Conservation (phyloP, 2,329 filamentous ascomycete genomes). For the Xylaria sp. region DNA sequence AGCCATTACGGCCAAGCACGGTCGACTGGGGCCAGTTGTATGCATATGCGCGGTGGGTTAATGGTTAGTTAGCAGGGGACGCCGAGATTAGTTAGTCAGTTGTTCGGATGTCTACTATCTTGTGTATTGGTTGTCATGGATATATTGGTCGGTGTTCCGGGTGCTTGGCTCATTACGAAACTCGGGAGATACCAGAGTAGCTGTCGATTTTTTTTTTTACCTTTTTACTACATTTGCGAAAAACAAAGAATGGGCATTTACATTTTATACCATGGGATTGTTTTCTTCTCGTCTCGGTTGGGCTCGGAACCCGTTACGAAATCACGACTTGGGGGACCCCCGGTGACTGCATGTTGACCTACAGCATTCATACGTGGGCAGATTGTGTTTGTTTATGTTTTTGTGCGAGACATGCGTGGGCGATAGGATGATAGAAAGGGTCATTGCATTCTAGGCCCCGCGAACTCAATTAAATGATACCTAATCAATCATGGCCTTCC, state of each 20-base stretch:
- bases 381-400: slow-evolving; percentile 3
- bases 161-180: slow-evolving; percentile 27
- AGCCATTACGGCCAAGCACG: not conserved
- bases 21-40: slow-evolving; percentile 12
- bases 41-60: slow-evolving; percentile 10
- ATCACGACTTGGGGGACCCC: slow-evolving; percentile 14
- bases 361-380: not conserved
- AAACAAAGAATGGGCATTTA: slow-evolving; percentile 14
- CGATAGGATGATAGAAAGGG: not conserved
- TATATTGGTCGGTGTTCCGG: slow-evolving; percentile 33
- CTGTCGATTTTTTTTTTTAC: too few species aligned
- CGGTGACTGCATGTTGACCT: slow-evolving; percentile 13
- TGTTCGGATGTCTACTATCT: slow-evolving; percentile 6
- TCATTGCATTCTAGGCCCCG: not conserved
- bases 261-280: slow-evolving; percentile 1
- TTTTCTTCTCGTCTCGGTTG: not conserved
- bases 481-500: too few species aligned
- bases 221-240: too few species aligned
- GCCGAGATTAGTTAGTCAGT: slow-evolving; percentile 7
- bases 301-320: slow-evolving; percentile 9
- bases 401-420: slow-evolving; percentile 1
- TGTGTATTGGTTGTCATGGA: slow-evolving; percentile 16
- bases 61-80: slow-evolving; percentile 11
- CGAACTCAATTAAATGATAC: slow-evolving; percentile 9
- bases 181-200: slow-evolving; percentile 33